These are phyloP conservation scores for Colletotrichum neosansevieriae DNA, from an alignment of 2,329 filamentous ascomycete species.

Conservation along the genomic window DNA sequence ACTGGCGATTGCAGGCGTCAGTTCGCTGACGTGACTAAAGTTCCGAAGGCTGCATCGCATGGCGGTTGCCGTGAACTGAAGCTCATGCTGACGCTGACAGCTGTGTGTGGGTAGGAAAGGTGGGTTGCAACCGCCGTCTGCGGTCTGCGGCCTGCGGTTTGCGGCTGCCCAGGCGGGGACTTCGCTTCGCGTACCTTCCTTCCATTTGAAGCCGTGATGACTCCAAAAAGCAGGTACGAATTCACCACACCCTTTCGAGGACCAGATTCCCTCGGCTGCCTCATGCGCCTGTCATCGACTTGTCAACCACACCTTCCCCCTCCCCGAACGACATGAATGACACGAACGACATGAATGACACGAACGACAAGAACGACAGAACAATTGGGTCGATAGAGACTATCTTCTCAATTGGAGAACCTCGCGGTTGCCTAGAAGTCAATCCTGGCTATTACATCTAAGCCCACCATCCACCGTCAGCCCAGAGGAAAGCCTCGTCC, in stretches of 20 bases:
- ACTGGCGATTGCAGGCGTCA: conserved; percentile 1
- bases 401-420: conserved; percentile 1
- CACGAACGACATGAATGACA: conserved; percentile 25
- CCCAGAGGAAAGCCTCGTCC: neutral
- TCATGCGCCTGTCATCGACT: conserved; percentile 1
- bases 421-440: conserved; percentile 4
- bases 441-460: conserved; percentile 4
- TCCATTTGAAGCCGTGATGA: neutral
- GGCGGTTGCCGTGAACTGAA: too few relatives aligned
- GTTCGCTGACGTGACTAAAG: too few relatives aligned
- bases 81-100: too few relatives aligned
- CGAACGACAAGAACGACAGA: conserved; percentile 20
- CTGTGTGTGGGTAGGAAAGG: neutral
- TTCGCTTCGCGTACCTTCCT: neutral
- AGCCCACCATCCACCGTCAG: conserved; percentile 11
- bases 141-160: too few relatives aligned
- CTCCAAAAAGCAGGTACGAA: neutral
- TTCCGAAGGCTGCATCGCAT: too few relatives aligned
- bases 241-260: neutral
- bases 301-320: conserved; percentile 15
- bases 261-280: too few relatives aligned
- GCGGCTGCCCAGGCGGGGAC: neutral
- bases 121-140: conserved; percentile 1
- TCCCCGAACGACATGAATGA: conserved; percentile 11
- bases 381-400: neutral